A percentile compares a stretch with the other conserved stretches of the same genome.
phyloP scores from a whole-genome alignment of 2,329 filamentous ascomycete species.

The Trichoderma guizhouense region DNA sequence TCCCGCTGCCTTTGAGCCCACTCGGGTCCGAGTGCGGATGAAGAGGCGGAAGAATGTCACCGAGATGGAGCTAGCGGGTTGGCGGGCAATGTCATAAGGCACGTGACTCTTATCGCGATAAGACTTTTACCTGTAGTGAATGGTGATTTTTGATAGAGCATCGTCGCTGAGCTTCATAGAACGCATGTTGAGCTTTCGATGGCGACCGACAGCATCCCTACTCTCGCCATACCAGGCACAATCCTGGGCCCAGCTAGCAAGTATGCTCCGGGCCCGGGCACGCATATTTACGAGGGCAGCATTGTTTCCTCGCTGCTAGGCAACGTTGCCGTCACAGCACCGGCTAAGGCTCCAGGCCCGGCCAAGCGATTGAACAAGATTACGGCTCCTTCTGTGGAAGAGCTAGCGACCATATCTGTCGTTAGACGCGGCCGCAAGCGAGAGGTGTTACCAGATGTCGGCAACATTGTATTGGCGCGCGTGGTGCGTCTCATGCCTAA shows the following conservation, averaged over 20 bases:
- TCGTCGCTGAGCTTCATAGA: background rate
- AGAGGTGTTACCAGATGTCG: constrained; percentile 77
- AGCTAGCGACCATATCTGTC: constrained; percentile 55
- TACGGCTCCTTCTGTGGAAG: constrained; percentile 41
- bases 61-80: background rate
- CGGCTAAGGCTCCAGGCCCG: constrained; percentile 47
- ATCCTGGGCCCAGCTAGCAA: constrained; percentile 64
- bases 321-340: constrained; percentile 55
- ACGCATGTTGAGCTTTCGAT: constrained; percentile 21
- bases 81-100: background rate
- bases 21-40: constrained; percentile 4
- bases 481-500: constrained; percentile 82
- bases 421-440: constrained; percentile 50
- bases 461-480: constrained; percentile 75
- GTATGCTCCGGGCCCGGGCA: constrained; percentile 75
- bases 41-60: background rate
- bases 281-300: constrained; percentile 71
- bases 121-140: background rate
- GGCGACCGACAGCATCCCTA: constrained; percentile 39
- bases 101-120: constrained; percentile 17
- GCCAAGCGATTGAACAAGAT: constrained; percentile 59
- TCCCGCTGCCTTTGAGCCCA: background rate
- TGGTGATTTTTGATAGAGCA: background rate
- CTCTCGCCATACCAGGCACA: constrained; percentile 77
- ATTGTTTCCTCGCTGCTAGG: constrained; percentile 83